A percentile compares a stretch with the other conserved stretches of the same genome.
Conservation (phyloP, 2,329 filamentous ascomycete genomes). For the Colletotrichum brevisporum region DNA sequence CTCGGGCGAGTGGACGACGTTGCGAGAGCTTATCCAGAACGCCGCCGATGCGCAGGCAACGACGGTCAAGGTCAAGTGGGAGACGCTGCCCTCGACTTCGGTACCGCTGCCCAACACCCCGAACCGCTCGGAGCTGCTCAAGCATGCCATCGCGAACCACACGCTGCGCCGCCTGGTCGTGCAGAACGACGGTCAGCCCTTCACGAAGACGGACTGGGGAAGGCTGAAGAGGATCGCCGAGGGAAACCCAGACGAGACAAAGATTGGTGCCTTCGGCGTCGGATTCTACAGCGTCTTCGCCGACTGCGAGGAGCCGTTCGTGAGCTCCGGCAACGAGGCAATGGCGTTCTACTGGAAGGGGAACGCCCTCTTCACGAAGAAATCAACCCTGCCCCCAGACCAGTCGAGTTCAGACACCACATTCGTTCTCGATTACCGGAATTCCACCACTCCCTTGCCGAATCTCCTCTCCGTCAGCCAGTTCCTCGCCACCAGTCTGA, state of each 20-base stretch:
- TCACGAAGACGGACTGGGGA: slow-evolving; percentile 92
- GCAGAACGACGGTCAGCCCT: slow-evolving; percentile 91
- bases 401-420: slow-evolving; percentile 81
- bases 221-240: slow-evolving; percentile 97
- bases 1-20: slow-evolving; percentile 91
- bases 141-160: slow-evolving; percentile 87
- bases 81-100: slow-evolving; percentile 86
- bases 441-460: slow-evolving; percentile 87
- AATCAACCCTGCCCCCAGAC: slow-evolving; percentile 78
- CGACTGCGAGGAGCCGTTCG: slow-evolving; percentile 97
- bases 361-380: slow-evolving; percentile 95
- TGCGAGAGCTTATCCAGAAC: slow-evolving; percentile 97
- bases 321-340: slow-evolving; percentile 90
- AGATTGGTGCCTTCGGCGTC: slow-evolving; percentile 98
- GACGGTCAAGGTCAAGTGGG: slow-evolving; percentile 91
- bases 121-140: slow-evolving; percentile 79
- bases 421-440: slow-evolving; percentile 96
- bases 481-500: slow-evolving; percentile 94
- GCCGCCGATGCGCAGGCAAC: slow-evolving; percentile 96
- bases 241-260: slow-evolving; percentile 98
- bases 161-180: slow-evolving; percentile 91
- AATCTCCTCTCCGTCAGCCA: slow-evolving; percentile 89
- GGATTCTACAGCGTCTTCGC: slow-evolving; percentile 99
- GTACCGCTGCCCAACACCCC: slow-evolving; percentile 78
- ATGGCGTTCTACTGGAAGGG: slow-evolving; percentile 99